phyloP scores from a whole-genome alignment of 2,329 filamentous ascomycete species.

The Hypoxylon sp. region DNA sequence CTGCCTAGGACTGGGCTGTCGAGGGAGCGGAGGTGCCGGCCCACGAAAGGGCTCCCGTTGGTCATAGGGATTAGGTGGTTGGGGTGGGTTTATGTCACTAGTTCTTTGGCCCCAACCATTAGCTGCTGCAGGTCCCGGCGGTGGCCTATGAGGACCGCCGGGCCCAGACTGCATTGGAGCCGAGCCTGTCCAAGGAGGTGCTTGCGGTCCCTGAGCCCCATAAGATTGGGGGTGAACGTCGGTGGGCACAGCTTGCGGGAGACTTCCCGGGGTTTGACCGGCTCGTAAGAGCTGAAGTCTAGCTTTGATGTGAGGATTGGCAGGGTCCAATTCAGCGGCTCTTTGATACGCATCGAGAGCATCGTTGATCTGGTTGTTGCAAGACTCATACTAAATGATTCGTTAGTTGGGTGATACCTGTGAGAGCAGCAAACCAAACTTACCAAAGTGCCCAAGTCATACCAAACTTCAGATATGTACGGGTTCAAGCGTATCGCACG shows the following conservation, averaged over 20 bases:
- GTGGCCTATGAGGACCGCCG: constrained; percentile 73
- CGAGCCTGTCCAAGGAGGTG: constrained; percentile 90
- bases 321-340: constrained; percentile 92
- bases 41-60: constrained; percentile 80
- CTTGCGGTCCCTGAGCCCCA: constrained; percentile 85
- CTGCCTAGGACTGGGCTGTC: constrained; percentile 82
- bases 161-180: constrained; percentile 68
- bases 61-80: constrained; percentile 86
- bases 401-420: constrained; percentile 52
- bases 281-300: constrained; percentile 90
- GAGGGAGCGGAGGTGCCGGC: constrained; percentile 75
- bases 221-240: constrained; percentile 97
- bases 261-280: constrained; percentile 79
- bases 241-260: constrained; percentile 87
- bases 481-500: constrained; percentile 96
- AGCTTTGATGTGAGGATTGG: constrained; percentile 96
- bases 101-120: constrained; percentile 74
- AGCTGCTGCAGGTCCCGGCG: constrained; percentile 70
- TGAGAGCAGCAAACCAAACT: constrained; percentile 59
- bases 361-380: constrained; percentile 98
- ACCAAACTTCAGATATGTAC: constrained; percentile 99
- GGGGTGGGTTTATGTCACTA: constrained; percentile 84
- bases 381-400: constrained; percentile 85
- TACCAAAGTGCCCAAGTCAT: constrained; percentile 95
- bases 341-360: constrained; percentile 95